Conservation (phyloP, 1,139 yeast genomes). For the Magnusiomyces suaveolens region DNA sequence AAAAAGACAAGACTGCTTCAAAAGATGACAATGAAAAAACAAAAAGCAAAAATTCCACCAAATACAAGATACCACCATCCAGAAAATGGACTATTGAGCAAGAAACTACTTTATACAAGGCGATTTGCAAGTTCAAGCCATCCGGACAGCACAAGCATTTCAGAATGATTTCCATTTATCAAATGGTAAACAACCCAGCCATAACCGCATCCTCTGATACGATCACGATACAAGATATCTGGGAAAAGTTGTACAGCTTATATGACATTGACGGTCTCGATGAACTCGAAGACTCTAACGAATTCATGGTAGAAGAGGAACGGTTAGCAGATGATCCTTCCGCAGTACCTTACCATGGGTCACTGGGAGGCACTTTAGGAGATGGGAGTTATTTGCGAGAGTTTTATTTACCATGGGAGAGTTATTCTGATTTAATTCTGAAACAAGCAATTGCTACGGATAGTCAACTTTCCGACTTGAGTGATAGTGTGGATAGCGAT, state of each 20-base stretch:
- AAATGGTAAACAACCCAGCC: conserved; percentile 39
- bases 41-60: neutral
- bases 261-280: conserved; percentile 53
- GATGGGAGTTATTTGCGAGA: conserved; percentile 22
- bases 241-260: conserved; percentile 45
- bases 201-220: conserved; percentile 24
- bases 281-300: conserved; percentile 36
- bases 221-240: conserved; percentile 42
- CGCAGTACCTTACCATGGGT: conserved; percentile 9
- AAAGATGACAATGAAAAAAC: too few relatives aligned
- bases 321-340: neutral
- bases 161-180: conserved; percentile 48
- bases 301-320: conserved; percentile 12
- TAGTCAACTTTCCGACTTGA: conserved; percentile 13
- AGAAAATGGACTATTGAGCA: conserved; percentile 50
- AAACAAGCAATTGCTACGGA: conserved; percentile 32
- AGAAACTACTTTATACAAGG: conserved; percentile 55
- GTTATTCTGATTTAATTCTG: conserved; percentile 37
- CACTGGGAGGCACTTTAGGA: conserved; percentile 11
- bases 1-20: neutral
- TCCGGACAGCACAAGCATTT: conserved; percentile 44
- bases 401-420: conserved; percentile 39
- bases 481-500: conserved; percentile 19
- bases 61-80: neutral
- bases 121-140: conserved; percentile 64